These are phyloP conservation scores for Nakazawaea wickerhamii DNA, from an alignment of 805 yeast genomes.

Conservation along the genomic window DNA sequence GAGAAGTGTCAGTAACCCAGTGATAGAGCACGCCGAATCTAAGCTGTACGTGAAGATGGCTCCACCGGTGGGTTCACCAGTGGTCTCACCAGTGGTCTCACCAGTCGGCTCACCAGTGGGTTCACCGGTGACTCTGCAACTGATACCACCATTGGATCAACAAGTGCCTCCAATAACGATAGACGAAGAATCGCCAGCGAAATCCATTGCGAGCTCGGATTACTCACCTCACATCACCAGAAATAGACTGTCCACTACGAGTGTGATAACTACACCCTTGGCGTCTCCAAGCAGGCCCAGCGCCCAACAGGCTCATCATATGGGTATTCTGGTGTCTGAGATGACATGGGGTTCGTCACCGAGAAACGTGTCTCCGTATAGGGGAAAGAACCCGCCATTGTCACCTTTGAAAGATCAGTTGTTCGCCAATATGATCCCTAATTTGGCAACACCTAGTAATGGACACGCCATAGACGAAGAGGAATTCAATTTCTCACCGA, in stretches of 20 bases:
- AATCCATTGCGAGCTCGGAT: constrained; percentile 9
- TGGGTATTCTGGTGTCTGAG: constrained; percentile 8
- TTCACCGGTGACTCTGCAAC: constrained; percentile 1
- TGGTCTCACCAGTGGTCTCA: no score
- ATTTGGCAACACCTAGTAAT: not conserved
- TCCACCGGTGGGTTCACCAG: no score
- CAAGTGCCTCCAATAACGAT: constrained; percentile 1
- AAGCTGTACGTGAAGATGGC: not conserved
- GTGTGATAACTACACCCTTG: not conserved
- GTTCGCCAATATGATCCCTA: not conserved
- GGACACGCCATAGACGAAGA: constrained; percentile 16
- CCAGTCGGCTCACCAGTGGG: no score
- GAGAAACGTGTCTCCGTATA: constrained; percentile 5
- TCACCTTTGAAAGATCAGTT: constrained; percentile 16
- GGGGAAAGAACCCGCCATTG: constrained; percentile 4
- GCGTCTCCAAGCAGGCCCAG: constrained; percentile 9
- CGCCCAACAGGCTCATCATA: constrained; percentile 8
- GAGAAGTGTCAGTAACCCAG: constrained; percentile 7
- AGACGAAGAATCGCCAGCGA: constrained; percentile 5
- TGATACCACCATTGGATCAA: not conserved
- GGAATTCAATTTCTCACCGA: constrained; percentile 22
- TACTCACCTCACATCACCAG: constrained; percentile 3
- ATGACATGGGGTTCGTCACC: constrained; percentile 13
- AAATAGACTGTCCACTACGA: constrained; percentile 1
- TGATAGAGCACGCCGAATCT: not conserved